These are phyloP conservation scores for Epichloe gansuensis DNA, from an alignment of 2,329 filamentous ascomycete species.

Conservation along the genomic window DNA sequence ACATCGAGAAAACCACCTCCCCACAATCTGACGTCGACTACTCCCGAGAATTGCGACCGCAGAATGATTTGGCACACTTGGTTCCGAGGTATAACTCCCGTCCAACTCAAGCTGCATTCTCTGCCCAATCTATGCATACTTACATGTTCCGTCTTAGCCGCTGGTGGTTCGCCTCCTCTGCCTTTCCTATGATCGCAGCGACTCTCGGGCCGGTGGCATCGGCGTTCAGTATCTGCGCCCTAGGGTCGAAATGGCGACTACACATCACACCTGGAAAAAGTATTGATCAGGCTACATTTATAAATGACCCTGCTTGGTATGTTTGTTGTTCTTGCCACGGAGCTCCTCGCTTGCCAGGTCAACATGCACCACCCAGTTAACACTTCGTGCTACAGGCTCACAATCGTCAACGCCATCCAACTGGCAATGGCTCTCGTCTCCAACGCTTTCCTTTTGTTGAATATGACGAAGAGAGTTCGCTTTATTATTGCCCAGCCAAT, in stretches of 20 bases:
- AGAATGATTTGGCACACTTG: slow-evolving; percentile 29
- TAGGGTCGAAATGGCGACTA: slow-evolving; percentile 70
- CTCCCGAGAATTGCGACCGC: slow-evolving; percentile 15
- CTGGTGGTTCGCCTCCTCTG: slow-evolving; percentile 52
- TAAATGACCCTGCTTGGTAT: slow-evolving; percentile 60
- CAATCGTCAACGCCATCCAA: slow-evolving; percentile 64
- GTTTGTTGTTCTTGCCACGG: background rate
- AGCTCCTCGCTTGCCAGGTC: background rate
- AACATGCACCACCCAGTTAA: background rate
- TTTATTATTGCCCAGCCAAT: slow-evolving; percentile 74
- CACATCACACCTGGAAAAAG: slow-evolving; percentile 33
- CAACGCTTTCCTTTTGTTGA: slow-evolving; percentile 72
- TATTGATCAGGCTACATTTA: slow-evolving; percentile 35
- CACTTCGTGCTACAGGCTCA: slow-evolving; percentile 38
- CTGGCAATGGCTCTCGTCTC: slow-evolving; percentile 63
- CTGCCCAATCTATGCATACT: background rate
- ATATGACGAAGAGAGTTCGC: slow-evolving; percentile 69
- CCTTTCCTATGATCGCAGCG: slow-evolving; percentile 68
- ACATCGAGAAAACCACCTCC: slow-evolving; percentile 8
- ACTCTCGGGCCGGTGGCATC: slow-evolving; percentile 79
- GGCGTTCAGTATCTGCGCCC: slow-evolving; percentile 72
- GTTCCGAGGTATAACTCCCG: slow-evolving; percentile 27
- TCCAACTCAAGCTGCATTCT: background rate
- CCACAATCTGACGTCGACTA: background rate
- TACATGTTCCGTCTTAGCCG: slow-evolving; percentile 26